Percentiles rank a stretch among this genome's conserved stretches.
Evolutionary conservation across 371 early-diverging fungal genomes (phyloP).

Genomic region (Mucor lusitanicus): DNA sequence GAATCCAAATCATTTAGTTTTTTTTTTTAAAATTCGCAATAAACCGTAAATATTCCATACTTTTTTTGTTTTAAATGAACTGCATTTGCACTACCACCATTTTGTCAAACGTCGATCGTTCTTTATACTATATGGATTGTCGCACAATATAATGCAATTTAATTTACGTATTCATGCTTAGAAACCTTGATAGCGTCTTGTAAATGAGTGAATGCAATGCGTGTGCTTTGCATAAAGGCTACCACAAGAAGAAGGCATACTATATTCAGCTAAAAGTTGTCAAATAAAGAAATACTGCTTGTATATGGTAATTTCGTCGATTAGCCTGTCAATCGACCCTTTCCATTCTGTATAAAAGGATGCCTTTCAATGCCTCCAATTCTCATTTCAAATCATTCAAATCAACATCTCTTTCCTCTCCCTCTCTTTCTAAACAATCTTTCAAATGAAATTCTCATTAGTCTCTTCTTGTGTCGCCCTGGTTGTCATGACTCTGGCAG

Average conservation of each 20-base stretch:
- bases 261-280: not conserved
- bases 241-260: not conserved
- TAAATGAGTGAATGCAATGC: not conserved
- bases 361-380: not conserved
- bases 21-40: not conserved
- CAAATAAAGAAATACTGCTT: constrained; percentile 2
- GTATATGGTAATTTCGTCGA: not conserved
- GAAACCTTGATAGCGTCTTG: not conserved
- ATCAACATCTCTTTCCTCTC: not conserved
- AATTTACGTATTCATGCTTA: not conserved
- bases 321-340: not conserved
- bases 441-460: constrained; percentile 17
- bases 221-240: not conserved
- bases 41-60: not conserved
- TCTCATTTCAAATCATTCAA: not conserved
- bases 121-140: not conserved
- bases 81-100: not conserved
- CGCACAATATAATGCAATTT: constrained; percentile 1
- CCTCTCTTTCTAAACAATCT: not conserved
- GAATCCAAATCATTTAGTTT: constrained; percentile 73
- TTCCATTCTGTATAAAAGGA: not conserved
- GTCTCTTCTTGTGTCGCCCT: constrained; percentile 19
- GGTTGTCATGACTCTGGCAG: constrained; percentile 17
- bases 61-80: not conserved
- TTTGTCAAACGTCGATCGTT: constrained; percentile 2